These are phyloP conservation scores for Condylostoma magnum DNA, from an alignment of 169 alveolate species.

Conservation along the genomic window DNA sequence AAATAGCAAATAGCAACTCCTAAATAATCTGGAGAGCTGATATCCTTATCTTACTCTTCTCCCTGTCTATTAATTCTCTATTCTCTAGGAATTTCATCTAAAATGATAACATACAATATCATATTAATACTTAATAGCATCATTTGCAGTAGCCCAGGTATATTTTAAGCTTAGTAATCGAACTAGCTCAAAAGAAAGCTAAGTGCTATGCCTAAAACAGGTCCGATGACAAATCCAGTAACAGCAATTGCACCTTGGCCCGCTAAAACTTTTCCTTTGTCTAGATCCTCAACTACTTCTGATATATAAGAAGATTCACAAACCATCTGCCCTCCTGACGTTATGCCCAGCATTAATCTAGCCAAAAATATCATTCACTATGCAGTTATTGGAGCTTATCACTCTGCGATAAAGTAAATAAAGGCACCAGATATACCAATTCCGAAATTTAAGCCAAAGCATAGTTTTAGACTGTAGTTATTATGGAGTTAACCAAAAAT, in stretches of 20 bases:
- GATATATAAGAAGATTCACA: neutral
- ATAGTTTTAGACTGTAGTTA: neutral
- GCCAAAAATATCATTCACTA: neutral
- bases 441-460: neutral
- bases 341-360: neutral
- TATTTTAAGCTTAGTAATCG: too few species aligned
- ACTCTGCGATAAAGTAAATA: neutral
- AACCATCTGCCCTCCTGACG: neutral
- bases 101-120: too few species aligned
- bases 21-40: neutral
- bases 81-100: too few species aligned
- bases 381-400: neutral
- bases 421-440: neutral
- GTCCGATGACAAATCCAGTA: neutral
- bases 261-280: neutral
- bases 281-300: neutral
- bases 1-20: slow-evolving; percentile 23
- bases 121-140: too few species aligned
- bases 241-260: neutral
- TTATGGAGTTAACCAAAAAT: neutral
- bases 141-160: too few species aligned
- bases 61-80: too few species aligned
- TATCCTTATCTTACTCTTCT: too few species aligned
- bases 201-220: neutral
- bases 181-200: too few species aligned